These are phyloP conservation scores for Pseudozyma hubeiensis DNA, from an alignment of 1,284 basidiomycete species.

Conservation along the genomic window DNA sequence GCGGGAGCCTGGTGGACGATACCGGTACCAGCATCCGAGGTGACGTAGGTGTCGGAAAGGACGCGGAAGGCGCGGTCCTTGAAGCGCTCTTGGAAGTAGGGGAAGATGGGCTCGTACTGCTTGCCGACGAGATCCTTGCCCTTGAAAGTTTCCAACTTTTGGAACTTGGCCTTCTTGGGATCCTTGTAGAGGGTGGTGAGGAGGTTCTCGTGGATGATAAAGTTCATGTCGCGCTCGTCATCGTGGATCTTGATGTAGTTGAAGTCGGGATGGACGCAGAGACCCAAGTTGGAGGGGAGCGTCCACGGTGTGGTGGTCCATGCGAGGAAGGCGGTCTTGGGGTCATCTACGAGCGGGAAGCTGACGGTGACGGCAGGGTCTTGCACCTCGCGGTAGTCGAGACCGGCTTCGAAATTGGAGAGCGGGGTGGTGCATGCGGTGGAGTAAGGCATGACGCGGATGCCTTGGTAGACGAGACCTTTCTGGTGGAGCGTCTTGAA, in stretches of 20 bases:
- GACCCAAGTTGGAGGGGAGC: constrained; percentile 90
- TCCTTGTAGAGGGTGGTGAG: constrained; percentile 95
- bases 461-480: constrained; percentile 91
- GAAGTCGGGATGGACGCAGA: constrained; percentile 96
- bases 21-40: constrained; percentile 91
- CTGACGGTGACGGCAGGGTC: constrained; percentile 94
- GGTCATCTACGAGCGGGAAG: constrained; percentile 93
- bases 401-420: constrained; percentile 96
- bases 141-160: constrained; percentile 83
- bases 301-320: constrained; percentile 99
- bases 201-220: constrained; percentile 90
- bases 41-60: constrained; percentile 91
- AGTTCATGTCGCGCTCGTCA: constrained; percentile 85
- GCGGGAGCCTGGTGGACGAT: constrained; percentile 99
- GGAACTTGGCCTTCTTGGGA: constrained; percentile 95
- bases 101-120: constrained; percentile 94
- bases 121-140: constrained; percentile 94
- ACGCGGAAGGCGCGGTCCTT: constrained; percentile 92
- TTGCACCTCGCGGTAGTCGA: constrained; percentile 91
- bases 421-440: constrained; percentile 95
- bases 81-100: constrained; percentile 95
- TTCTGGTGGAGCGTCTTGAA: constrained; percentile 93
- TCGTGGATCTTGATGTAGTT: constrained; percentile 98
- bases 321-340: constrained; percentile 87
- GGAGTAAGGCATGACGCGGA: constrained; percentile 98